Evolutionary conservation across 2,329 filamentous ascomycete genomes (phyloP).

Genomic region (Endocalyx cinctus): DNA sequence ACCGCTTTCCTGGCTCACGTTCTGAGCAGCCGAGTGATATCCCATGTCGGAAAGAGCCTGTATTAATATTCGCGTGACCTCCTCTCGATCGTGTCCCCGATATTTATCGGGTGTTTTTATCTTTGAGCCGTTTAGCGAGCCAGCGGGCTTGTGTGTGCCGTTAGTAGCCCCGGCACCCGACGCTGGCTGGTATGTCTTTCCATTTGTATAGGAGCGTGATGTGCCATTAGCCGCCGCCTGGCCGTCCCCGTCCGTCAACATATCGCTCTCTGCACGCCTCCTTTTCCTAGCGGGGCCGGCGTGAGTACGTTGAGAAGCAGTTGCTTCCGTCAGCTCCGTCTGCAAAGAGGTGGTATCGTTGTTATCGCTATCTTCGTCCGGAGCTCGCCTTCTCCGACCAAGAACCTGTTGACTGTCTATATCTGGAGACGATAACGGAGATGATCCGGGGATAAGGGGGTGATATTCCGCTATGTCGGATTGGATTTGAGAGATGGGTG

Average conservation of each 20-base stretch:
- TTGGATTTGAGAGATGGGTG: no score
- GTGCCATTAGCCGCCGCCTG: constrained; percentile 48
- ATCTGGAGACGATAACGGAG: no score
- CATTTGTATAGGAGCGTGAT: constrained; percentile 52
- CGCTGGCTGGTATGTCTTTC: constrained; percentile 44
- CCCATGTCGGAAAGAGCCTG: constrained; percentile 88
- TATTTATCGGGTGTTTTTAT: constrained; percentile 44
- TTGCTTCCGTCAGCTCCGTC: constrained; percentile 17
- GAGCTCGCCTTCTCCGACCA: constrained; percentile 51
- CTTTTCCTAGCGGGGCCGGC: constrained; percentile 46
- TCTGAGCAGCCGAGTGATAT: constrained; percentile 71
- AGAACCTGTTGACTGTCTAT: constrained; percentile 42
- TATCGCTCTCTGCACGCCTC: constrained; percentile 51
- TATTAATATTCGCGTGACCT: constrained; percentile 87
- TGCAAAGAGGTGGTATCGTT: constrained; percentile 15
- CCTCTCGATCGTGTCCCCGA: constrained; percentile 83
- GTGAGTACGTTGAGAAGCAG: constrained; percentile 13
- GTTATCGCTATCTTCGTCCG: constrained; percentile 35
- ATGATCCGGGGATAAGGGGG: no score
- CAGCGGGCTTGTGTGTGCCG: constrained; percentile 41
- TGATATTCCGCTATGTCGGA: no score
- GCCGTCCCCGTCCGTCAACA: constrained; percentile 57
- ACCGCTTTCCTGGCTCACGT: constrained; percentile 75
- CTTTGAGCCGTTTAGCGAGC: constrained; percentile 52
- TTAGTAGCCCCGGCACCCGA: constrained; percentile 36